phyloP scores from a whole-genome alignment of 371 early-diverging fungal genomes.

The Haplosporangium sp. region DNA sequence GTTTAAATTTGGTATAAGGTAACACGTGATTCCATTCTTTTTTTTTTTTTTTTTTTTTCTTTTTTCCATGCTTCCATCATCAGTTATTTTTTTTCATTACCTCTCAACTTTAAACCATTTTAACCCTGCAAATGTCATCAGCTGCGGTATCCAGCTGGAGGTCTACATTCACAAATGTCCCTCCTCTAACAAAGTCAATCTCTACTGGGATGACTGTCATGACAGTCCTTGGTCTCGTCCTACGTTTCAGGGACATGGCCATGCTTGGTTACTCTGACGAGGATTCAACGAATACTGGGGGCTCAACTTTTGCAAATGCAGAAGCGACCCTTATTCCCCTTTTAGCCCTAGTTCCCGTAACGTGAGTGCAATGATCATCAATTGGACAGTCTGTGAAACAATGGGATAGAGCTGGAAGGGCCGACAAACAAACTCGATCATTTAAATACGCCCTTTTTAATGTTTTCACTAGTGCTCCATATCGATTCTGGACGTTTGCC shows the following conservation, averaged over 20 bases:
- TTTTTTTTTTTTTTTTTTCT: no score
- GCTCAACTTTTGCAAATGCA: not conserved
- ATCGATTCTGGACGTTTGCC: conserved; percentile 39
- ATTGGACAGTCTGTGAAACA: not conserved
- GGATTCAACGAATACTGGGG: not conserved
- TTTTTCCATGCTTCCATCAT: no score
- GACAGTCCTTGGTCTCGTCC: conserved; percentile 24
- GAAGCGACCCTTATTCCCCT: conserved; percentile 20
- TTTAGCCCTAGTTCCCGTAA: conserved; percentile 57
- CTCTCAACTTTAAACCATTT: not conserved
- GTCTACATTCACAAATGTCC: conserved; percentile 41
- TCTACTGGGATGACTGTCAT: conserved; percentile 45
- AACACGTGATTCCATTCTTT: no score
- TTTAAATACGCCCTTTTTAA: no score
- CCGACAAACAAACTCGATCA: not conserved
- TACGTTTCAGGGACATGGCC: conserved; percentile 33
- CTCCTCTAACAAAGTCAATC: conserved; percentile 39
- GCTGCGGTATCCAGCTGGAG: conserved; percentile 24
- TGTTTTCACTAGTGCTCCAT: conserved; percentile 17
- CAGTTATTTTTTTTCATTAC: no score
- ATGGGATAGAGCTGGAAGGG: no score
- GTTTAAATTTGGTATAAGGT: no score
- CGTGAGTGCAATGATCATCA: conserved; percentile 16
- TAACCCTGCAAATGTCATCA: conserved; percentile 7
- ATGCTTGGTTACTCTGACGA: not conserved